Conservation (phyloP, 208 protist genomes). For the Crithidia fasciculata region DNA sequence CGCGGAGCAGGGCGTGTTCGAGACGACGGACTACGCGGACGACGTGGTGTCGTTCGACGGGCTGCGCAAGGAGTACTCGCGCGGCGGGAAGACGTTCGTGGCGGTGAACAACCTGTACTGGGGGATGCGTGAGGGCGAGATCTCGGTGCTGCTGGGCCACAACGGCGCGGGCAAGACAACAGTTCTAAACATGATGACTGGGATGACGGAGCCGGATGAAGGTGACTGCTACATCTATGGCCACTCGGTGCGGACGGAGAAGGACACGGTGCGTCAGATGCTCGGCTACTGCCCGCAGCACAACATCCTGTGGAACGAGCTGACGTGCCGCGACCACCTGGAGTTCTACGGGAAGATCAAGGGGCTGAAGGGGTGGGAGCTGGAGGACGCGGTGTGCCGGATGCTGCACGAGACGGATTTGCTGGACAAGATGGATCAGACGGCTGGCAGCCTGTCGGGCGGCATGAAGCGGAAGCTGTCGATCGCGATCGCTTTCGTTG, state of each 20-base stretch:
- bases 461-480: constrained; percentile 85
- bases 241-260: constrained; percentile 53
- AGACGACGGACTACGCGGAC: constrained; percentile 25
- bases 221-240: constrained; percentile 84
- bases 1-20: constrained; percentile 31
- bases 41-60: constrained; percentile 32
- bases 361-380: constrained; percentile 47
- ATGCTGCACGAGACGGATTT: constrained; percentile 69
- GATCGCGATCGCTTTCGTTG: constrained; percentile 86
- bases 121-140: constrained; percentile 56
- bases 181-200: constrained; percentile 83
- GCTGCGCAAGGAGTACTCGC: constrained; percentile 39
- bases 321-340: constrained; percentile 92
- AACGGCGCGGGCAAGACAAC: constrained; percentile 91
- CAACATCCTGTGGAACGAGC: constrained; percentile 94
- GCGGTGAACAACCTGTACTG: constrained; percentile 79
- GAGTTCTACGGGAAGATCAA: constrained; percentile 91
- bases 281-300: constrained; percentile 96
- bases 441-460: constrained; percentile 58
- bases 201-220: constrained; percentile 69
- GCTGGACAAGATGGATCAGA: constrained; percentile 49
- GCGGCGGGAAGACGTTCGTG: constrained; percentile 52
- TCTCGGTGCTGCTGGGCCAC: constrained; percentile 85
- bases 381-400: constrained; percentile 36
- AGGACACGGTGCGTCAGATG: constrained; percentile 59